Evolutionary conservation across 257 asterid genomes (phyloP).

Genomic region (Fraxinus quadrangulata): DNA sequence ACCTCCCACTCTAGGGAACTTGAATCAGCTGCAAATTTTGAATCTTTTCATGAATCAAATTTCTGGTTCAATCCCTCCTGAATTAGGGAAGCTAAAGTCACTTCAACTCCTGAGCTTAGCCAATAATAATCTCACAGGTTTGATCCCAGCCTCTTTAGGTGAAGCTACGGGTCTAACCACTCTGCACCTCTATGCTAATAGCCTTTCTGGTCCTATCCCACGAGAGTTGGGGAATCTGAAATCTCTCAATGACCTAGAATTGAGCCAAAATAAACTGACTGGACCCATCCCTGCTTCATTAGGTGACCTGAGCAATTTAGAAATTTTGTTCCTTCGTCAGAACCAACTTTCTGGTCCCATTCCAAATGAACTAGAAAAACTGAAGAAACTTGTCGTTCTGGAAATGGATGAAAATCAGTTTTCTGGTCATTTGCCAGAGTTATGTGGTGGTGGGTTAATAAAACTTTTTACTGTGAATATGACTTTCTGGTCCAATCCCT

Average conservation of each 20-base stretch:
- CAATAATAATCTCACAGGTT: not conserved
- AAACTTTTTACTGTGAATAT: not conserved
- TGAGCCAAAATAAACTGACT: not conserved
- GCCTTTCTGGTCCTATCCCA: constrained; percentile 23
- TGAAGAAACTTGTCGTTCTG: not conserved
- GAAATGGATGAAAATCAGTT: not conserved
- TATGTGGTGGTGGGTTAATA: constrained; percentile 8
- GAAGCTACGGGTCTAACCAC: constrained; percentile 10
- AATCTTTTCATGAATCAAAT: constrained; percentile 1
- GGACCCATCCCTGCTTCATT: not conserved
- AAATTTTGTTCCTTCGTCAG: not conserved
- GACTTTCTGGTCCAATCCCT: constrained; percentile 24
- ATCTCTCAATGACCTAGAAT: not conserved
- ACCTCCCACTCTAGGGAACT: constrained; percentile 15
- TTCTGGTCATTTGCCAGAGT: constrained; percentile 17
- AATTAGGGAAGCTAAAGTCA: constrained; percentile 6
- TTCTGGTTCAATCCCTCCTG: constrained; percentile 6
- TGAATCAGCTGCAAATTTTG: not conserved
- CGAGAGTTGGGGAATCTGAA: constrained; percentile 16
- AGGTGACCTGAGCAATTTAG: not conserved
- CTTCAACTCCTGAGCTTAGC: not conserved
- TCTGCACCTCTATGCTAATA: not conserved
- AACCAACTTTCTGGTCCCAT: not conserved
- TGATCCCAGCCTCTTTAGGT: constrained; percentile 31
- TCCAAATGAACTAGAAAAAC: not conserved